Conservation (phyloP, 75 land plant genomes). For the Adiantum capillusveneris region DNA sequence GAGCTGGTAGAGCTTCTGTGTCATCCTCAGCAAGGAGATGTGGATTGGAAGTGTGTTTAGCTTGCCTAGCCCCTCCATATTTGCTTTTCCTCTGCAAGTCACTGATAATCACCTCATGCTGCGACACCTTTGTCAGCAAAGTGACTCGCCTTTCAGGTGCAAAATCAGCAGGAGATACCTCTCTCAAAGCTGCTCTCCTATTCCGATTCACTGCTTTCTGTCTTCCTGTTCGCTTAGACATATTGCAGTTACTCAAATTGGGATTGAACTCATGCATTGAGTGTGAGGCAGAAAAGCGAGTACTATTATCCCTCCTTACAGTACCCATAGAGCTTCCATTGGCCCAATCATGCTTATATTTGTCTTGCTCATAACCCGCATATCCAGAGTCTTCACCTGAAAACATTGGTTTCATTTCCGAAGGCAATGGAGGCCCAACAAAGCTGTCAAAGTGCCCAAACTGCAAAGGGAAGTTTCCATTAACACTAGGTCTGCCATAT, state of each 20-base stretch:
- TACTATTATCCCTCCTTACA: neutral
- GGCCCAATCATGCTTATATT: neutral
- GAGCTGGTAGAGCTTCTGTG: no score
- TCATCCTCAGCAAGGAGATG: no score
- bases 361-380: neutral
- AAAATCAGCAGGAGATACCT: neutral
- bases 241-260: neutral
- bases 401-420: neutral
- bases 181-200: neutral
- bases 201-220: neutral
- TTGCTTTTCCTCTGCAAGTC: no score
- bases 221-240: neutral
- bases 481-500: neutral
- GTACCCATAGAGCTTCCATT: neutral
- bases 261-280: neutral
- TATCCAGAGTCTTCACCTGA: neutral
- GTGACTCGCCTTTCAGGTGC: neutral
- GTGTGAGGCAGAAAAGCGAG: neutral
- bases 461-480: neutral
- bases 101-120: conserved; percentile 1
- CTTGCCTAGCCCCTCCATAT: no score
- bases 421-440: neutral
- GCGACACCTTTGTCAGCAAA: conserved; percentile 1
- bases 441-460: neutral
- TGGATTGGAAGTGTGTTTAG: no score